Conservation (phyloP, 1,284 basidiomycete species). For the Ganoderma resinaceum region DNA sequence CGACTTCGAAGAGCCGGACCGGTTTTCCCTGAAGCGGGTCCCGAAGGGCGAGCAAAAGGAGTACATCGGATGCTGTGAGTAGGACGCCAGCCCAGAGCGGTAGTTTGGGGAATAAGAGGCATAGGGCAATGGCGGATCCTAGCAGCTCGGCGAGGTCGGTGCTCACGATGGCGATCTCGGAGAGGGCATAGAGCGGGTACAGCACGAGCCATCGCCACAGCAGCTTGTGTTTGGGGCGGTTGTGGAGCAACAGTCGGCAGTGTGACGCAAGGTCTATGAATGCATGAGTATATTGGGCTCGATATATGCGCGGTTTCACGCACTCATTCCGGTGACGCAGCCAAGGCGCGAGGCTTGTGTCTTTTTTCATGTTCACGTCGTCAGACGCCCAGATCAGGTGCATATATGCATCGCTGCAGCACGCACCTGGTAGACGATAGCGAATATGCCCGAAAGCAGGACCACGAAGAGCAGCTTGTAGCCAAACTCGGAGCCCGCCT, state of each 20-base stretch:
- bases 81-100: constrained; percentile 86
- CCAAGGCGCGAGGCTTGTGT: constrained; percentile 68
- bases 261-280: constrained; percentile 72
- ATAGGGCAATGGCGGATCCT: constrained; percentile 82
- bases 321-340: constrained; percentile 75
- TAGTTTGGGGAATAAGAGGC: constrained; percentile 82
- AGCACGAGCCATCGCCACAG: constrained; percentile 71
- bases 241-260: constrained; percentile 74
- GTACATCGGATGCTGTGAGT: constrained; percentile 85
- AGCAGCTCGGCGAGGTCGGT: constrained; percentile 82
- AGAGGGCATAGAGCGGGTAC: constrained; percentile 72
- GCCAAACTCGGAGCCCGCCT: constrained; percentile 79
- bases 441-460: constrained; percentile 84
- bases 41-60: constrained; percentile 73
- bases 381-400: constrained; percentile 21
- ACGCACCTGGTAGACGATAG: constrained; percentile 76
- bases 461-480: constrained; percentile 90
- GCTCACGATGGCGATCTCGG: constrained; percentile 87
- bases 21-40: constrained; percentile 66
- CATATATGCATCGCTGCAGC: background rate
- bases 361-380: constrained; percentile 44
- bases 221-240: constrained; percentile 65
- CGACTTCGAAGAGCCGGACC: constrained; percentile 76
- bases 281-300: constrained; percentile 13
- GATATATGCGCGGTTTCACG: constrained; percentile 25